Evolutionary conservation across 1,284 basidiomycete species (phyloP).

Genomic region (Ceratobasidium sp.): DNA sequence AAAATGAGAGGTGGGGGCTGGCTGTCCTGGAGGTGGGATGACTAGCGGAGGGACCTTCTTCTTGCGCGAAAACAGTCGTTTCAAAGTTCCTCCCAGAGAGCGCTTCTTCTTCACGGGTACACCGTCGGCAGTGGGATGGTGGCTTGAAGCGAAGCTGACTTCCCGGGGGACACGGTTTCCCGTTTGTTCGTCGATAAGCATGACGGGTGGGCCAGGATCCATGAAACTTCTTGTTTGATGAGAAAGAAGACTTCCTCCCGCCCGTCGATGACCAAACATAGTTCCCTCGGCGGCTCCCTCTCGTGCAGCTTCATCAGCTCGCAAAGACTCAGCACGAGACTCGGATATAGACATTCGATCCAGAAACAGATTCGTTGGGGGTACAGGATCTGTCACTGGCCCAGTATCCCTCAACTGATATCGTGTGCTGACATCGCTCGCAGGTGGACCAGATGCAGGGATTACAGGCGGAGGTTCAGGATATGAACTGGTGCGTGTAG

Average conservation of each 20-base stretch:
- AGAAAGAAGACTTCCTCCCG: neutral
- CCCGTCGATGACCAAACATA: neutral
- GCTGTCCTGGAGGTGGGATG: slow-evolving; percentile 1
- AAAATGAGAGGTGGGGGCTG: slow-evolving; percentile 1
- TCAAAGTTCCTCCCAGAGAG: slow-evolving; percentile 29
- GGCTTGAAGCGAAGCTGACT: slow-evolving; percentile 22
- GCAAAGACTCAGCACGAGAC: slow-evolving; percentile 29
- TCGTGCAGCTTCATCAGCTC: neutral
- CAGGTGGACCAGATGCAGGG: neutral
- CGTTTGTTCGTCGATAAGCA: slow-evolving; percentile 29
- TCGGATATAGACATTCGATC: slow-evolving; percentile 23
- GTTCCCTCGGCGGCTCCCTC: neutral
- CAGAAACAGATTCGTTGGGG: no score
- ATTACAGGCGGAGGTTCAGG: slow-evolving; percentile 9
- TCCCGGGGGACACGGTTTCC: slow-evolving; percentile 33
- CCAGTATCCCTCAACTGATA: slow-evolving; percentile 36
- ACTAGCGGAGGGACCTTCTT: slow-evolving; percentile 19
- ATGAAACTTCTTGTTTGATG: neutral
- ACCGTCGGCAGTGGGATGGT: neutral
- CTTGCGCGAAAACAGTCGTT: slow-evolving; percentile 35
- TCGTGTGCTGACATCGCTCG: slow-evolving; percentile 31
- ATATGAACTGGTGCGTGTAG: neutral
- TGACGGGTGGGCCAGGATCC: slow-evolving; percentile 12
- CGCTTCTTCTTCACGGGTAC: slow-evolving; percentile 29
- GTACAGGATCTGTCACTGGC: neutral